These are phyloP conservation scores for Penicillium cosmopolitanum DNA, from an alignment of 495 filamentous ascomycete genomes.

Conservation along the genomic window DNA sequence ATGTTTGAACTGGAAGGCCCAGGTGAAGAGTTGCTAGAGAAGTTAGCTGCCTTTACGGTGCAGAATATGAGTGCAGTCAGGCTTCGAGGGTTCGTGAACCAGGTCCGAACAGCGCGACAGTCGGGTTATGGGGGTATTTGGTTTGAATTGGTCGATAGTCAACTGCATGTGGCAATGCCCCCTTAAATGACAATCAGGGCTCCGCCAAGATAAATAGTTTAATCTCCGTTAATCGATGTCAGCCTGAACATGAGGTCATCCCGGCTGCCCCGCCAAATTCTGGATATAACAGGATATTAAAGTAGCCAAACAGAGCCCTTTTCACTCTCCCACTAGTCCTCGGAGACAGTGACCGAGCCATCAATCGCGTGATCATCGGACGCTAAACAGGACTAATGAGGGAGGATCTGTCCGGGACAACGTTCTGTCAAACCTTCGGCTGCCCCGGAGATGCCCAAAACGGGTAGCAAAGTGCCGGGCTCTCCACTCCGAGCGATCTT, in stretches of 20 bases:
- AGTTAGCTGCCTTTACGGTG: constrained; percentile 22
- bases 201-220: constrained; percentile 1
- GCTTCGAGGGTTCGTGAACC: constrained; percentile 29
- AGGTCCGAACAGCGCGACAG: constrained; percentile 24
- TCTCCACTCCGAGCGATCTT: constrained; percentile 8
- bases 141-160: constrained; percentile 35
- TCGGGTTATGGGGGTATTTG: constrained; percentile 28
- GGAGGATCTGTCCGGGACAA: constrained; percentile 5
- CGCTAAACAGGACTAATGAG: not conserved
- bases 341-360: constrained; percentile 1
- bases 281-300: constrained; percentile 8
- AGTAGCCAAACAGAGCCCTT: constrained; percentile 5
- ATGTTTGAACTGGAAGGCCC: constrained; percentile 34
- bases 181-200: constrained; percentile 15
- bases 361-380: not conserved
- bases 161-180: constrained; percentile 32
- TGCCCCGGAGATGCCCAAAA: constrained; percentile 2
- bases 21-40: constrained; percentile 29
- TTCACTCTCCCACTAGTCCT: not conserved
- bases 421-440: not conserved
- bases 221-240: not conserved
- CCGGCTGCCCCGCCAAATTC: not conserved
- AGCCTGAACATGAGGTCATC: constrained; percentile 10
- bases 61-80: constrained; percentile 27
- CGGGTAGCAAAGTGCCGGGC: constrained; percentile 16